phyloP scores from a whole-genome alignment of 441 rosid species.

The Populus trichocarpa region DNA sequence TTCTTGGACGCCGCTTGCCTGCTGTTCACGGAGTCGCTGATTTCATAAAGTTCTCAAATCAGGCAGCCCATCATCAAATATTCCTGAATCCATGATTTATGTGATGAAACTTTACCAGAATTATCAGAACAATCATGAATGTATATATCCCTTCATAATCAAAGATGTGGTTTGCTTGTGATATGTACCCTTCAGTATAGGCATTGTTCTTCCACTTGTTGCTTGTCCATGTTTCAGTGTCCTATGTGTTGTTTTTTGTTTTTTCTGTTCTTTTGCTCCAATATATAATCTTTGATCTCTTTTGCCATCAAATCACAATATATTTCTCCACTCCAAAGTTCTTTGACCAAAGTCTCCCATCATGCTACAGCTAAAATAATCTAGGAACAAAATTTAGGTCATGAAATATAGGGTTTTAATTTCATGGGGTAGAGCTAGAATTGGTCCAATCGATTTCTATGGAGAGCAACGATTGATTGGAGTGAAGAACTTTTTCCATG shows the following conservation, averaged over 20 bases:
- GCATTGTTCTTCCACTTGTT: conserved; percentile 13
- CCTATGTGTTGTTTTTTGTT: background rate
- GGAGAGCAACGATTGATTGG: background rate
- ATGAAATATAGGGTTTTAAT: background rate
- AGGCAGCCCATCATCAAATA: background rate
- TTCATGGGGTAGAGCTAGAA: background rate
- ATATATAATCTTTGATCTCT: background rate
- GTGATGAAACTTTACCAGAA: background rate
- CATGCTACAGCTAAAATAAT: conserved; percentile 1
- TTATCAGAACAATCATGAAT: conserved; percentile 11
- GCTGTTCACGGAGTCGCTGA: background rate
- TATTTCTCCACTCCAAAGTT: background rate
- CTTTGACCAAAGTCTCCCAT: conserved; percentile 25
- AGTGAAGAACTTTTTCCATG: background rate
- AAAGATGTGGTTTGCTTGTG: conserved; percentile 5
- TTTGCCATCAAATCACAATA: conserved; percentile 1
- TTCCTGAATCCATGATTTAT: background rate
- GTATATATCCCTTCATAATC: background rate
- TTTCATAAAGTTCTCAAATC: background rate
- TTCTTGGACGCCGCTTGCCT: background rate
- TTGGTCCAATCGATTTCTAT: background rate
- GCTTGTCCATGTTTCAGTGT: conserved; percentile 12
- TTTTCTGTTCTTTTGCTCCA: background rate
- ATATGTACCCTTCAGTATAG: conserved; percentile 6
- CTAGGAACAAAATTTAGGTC: background rate